Conservation (phyloP, 108 stramenopile species). For the Mayamaea pseudoterrestris region DNA sequence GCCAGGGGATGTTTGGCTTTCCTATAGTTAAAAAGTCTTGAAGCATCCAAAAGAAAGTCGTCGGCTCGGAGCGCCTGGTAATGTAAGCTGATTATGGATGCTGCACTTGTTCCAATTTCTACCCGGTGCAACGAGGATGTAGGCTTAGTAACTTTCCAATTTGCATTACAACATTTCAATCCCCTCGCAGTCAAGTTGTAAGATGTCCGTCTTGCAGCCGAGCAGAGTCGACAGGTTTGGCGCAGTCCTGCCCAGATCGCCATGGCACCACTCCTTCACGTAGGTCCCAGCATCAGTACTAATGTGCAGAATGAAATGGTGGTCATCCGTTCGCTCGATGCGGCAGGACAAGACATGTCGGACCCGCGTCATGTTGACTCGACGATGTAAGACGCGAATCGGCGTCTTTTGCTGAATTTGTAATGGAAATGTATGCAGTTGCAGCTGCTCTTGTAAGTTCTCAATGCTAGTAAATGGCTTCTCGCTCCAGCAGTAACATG, state of each 20-base stretch:
- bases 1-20: no score
- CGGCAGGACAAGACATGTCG: slow-evolving; percentile 32
- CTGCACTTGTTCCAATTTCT: no score
- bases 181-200: slow-evolving; percentile 70
- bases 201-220: slow-evolving; percentile 60
- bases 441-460: slow-evolving; percentile 9
- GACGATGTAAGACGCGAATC: slow-evolving; percentile 66
- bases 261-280: slow-evolving; percentile 85
- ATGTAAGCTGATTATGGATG: no score
- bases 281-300: slow-evolving; percentile 70
- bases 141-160: no score
- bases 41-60: no score
- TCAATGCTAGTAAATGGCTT: slow-evolving; percentile 19
- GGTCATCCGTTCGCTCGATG: slow-evolving; percentile 42
- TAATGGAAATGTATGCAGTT: slow-evolving; percentile 28
- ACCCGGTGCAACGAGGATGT: no score
- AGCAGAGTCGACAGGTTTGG: slow-evolving; percentile 60
- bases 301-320: slow-evolving; percentile 54
- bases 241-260: slow-evolving; percentile 68
- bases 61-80: no score
- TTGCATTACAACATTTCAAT: slow-evolving; percentile 34
- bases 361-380: slow-evolving; percentile 41
- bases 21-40: no score
- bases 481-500: slow-evolving; percentile 63
- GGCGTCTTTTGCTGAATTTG: slow-evolving; percentile 67